Percentiles rank a stretch among this genome's conserved stretches.
phyloP scores from a whole-genome alignment of 257 asterid species.

The Jacaranda copaia region DNA sequence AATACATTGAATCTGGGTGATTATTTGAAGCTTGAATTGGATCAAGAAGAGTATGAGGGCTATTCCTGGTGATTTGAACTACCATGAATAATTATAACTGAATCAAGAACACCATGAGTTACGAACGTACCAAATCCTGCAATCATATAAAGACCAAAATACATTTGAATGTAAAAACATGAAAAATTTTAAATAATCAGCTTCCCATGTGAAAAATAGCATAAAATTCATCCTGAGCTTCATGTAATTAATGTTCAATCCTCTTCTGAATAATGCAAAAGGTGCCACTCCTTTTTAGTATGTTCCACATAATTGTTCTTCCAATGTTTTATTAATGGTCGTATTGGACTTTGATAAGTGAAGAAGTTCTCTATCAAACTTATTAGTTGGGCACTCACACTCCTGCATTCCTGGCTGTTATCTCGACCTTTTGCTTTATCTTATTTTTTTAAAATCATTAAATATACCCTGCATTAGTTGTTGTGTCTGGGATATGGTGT shows the following conservation, averaged over 20 bases:
- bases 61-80: not conserved
- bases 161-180: not conserved
- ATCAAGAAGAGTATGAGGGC: not conserved
- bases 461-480: not conserved
- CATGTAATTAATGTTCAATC: not conserved
- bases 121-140: conserved; percentile 5
- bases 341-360: conserved; percentile 21
- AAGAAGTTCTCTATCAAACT: not conserved
- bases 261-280: not conserved
- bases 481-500: not conserved
- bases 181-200: not conserved
- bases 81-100: not conserved
- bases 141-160: conserved; percentile 3
- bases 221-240: not conserved
- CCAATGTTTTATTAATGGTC: not conserved
- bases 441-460: not conserved
- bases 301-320: not conserved
- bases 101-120: conserved; percentile 3
- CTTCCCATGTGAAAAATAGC: not conserved
- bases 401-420: not conserved
- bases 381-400: not conserved
- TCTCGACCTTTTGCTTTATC: not conserved
- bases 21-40: not conserved
- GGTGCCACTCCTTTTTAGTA: not conserved
- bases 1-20: not conserved